These are phyloP conservation scores for Rosa lucieae DNA, from an alignment of 306 rosid genomes.

Conservation along the genomic window DNA sequence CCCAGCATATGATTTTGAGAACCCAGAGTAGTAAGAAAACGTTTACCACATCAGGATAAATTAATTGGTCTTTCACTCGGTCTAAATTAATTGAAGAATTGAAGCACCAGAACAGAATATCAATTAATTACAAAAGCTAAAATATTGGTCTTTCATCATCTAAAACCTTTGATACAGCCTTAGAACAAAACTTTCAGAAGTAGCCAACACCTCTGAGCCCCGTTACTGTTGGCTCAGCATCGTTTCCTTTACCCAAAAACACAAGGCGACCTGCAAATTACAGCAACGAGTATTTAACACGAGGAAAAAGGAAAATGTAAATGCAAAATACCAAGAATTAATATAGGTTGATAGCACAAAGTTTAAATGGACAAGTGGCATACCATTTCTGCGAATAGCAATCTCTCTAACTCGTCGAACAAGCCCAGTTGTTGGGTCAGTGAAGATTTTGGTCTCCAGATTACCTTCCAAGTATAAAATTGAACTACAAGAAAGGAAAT, in stretches of 20 bases:
- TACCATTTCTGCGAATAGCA: constrained; percentile 78
- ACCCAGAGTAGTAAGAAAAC: neutral
- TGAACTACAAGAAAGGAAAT: constrained; percentile 47
- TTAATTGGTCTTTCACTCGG: constrained; percentile 1
- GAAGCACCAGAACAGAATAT: neutral
- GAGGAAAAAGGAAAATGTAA: neutral
- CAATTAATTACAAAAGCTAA: neutral
- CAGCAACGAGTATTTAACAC: constrained; percentile 11
- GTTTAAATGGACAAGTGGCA: neutral
- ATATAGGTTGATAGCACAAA: neutral
- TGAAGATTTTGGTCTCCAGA: constrained; percentile 73
- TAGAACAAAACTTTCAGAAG: constrained; percentile 32
- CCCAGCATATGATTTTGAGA: neutral
- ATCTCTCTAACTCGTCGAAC: constrained; percentile 80
- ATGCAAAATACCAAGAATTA: neutral
- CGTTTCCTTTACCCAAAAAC: constrained; percentile 57
- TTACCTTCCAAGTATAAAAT: constrained; percentile 81
- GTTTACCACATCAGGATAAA: neutral
- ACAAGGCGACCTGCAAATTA: constrained; percentile 68
- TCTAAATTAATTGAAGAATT: neutral
- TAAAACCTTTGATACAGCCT: neutral
- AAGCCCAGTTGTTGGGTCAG: constrained; percentile 65
- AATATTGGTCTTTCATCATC: neutral
- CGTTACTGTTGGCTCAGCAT: constrained; percentile 31
- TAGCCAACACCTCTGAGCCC: constrained; percentile 60